Evolutionary conservation across 1,284 basidiomycete species (phyloP).

Genomic region (Trametes pubescens): DNA sequence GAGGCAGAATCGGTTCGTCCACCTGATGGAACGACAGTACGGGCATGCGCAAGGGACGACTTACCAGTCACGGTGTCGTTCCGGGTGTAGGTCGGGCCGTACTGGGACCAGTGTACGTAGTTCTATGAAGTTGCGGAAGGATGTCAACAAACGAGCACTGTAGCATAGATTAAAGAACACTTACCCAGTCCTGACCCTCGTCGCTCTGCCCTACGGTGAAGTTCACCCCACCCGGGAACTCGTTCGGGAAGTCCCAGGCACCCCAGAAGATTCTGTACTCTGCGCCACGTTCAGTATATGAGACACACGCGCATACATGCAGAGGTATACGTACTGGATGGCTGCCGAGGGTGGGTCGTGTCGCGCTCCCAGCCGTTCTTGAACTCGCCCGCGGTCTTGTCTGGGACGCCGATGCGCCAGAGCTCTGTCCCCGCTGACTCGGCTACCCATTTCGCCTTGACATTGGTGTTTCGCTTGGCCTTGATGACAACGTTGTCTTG

Average conservation of each 20-base stretch:
- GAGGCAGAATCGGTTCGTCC: too few relatives aligned
- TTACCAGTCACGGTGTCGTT: constrained; percentile 32
- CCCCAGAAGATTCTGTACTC: constrained; percentile 44
- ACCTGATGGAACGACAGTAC: not conserved
- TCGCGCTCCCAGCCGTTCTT: constrained; percentile 37
- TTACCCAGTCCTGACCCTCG: constrained; percentile 35
- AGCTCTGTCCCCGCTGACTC: constrained; percentile 40
- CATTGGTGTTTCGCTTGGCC: constrained; percentile 28
- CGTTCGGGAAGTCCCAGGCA: constrained; percentile 41
- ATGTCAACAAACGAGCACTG: not conserved
- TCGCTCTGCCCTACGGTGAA: constrained; percentile 41
- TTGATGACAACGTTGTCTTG: constrained; percentile 37
- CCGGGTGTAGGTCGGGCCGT: constrained; percentile 30
- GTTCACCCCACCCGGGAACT: constrained; percentile 42
- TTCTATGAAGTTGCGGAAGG: constrained; percentile 25
- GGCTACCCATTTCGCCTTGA: constrained; percentile 34
- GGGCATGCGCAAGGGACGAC: not conserved
- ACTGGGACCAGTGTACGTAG: constrained; percentile 41
- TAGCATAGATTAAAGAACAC: not conserved
- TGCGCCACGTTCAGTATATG: constrained; percentile 9
- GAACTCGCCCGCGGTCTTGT: constrained; percentile 36
- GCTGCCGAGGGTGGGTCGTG: constrained; percentile 34
- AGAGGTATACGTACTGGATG: constrained; percentile 25
- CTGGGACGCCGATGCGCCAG: constrained; percentile 41
- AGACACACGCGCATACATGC: not conserved